Base-by-base conservation (phyloP, 805 yeast species). In the Barnettozyma vustinii region DNA sequence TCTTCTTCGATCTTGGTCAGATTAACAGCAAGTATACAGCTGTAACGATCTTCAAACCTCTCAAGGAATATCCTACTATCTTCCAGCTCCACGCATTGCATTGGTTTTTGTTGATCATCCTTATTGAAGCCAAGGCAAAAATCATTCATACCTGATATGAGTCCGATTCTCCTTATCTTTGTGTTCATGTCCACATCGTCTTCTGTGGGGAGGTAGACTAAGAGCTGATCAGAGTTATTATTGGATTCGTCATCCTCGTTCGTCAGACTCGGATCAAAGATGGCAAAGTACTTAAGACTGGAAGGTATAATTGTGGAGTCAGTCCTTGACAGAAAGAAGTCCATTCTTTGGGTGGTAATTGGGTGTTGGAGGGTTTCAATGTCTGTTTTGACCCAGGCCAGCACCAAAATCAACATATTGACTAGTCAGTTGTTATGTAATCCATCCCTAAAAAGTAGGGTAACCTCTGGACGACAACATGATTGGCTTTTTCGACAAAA, bases 131-230 rank as follows among this genome's bases (percentile, higher is more conserved):
- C 57, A 18, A 36, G 19, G 9, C 46, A 49, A 13, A 55, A 56
- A 10, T 52, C 55, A 27, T 44, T 39, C 35, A 58, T 50, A 1
- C 76, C 79, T 46, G 73, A 73, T 4, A 74, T 62, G 27, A 75
- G 56, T 1, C 80, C 78, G 18, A 75, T 62, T 20, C 63, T 65
- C 25, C 71, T 55, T 33, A 73, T 54, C 52, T 70, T 66, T 7
- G 62, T 67, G 52, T 72, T 66, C 12, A 61, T 35, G 21, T 50
- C 52, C 12, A 65, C 46, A 13, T 40, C 40, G 40, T 45, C 19
- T 10, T 47, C 44, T 10, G 37, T 33, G 55, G 64, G 54, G 63
- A 69, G 53, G 57, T 69, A 47, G 60, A 63, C 40, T 41, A 74
- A 52, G 20, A 74, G 53, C 50, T 71, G 67, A 37, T 64, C 60